Base-by-base conservation (phyloP, 805 yeast genomes). In the Candida ovalis region DNA sequence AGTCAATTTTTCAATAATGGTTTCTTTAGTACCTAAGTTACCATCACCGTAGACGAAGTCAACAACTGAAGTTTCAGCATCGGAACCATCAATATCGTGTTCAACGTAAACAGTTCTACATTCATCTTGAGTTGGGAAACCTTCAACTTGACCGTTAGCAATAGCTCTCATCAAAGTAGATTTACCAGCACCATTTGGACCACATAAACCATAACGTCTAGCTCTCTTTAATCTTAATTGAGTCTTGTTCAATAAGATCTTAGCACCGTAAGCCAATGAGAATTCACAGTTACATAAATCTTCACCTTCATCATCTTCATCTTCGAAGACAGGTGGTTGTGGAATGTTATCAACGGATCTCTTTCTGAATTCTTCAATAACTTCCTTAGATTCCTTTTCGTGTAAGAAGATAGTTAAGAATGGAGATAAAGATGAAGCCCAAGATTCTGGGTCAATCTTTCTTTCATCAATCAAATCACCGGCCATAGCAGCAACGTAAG, bases 201-300 rank as follows among this genome's bases (percentile, higher is more conserved):
- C 99, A 77, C 94, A 91, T 74, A 91, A 83, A 92, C 99, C 99
- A 76, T 94, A 94, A 81, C 99, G 88, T 81, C 97, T 91, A 79
- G 87, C 94, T 82, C 96, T 86, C 90, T 89, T 90, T 73, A 94
- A 86, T 80, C 99, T 90, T 74, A 94, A 84, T 81, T 92, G 97
- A 64, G 99, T 94, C 79, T 94, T 92, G 92, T 94, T 94, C 77
- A 94, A 89, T 80, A 94, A 83, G 82, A 94, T 94, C 88, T 94
- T 94, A 70, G 99, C 99, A 92, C 99, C 99, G 77, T 94, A 94
- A 75, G 99, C 99, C 69, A 94, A 83, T 54, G 99, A 94, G 91
- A 94, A 94, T 85, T 94, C 99, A 87, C 98, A 92, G 96, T 94
- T 94, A 86, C 99, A 94, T 71, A 94, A 82, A 73, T 94, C 98